Conservation (phyloP, 2,329 filamentous ascomycete genomes). For the Bertia moriformis region DNA sequence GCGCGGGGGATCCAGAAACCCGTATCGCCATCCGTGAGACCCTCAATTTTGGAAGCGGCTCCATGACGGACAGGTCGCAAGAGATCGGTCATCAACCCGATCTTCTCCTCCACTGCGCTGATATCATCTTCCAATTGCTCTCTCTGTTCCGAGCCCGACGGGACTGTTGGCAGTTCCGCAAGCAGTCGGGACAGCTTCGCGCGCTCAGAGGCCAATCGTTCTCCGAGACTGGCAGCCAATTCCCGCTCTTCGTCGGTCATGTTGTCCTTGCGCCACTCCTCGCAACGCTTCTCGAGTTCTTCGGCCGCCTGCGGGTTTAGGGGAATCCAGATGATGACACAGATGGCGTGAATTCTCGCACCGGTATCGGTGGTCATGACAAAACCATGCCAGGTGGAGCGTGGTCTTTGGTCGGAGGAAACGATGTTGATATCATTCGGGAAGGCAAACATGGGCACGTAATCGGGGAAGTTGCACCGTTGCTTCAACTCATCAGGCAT, state of each 20-base stretch:
- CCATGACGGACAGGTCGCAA: conserved; percentile 82
- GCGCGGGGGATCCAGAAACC: conserved; percentile 90
- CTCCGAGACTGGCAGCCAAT: conserved; percentile 77
- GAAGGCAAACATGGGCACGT: conserved; percentile 98
- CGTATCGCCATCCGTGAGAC: conserved; percentile 84
- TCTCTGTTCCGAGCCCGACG: conserved; percentile 66
- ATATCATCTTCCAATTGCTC: conserved; percentile 87
- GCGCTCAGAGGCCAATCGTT: conserved; percentile 72
- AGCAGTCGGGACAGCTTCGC: conserved; percentile 81
- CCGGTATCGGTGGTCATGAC: conserved; percentile 93
- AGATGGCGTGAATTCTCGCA: conserved; percentile 81
- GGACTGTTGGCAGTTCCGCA: conserved; percentile 64
- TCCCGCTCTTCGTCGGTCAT: conserved; percentile 88
- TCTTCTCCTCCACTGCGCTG: conserved; percentile 91
- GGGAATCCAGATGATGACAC: conserved; percentile 83
- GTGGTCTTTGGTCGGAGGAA: conserved; percentile 80
- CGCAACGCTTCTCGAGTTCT: conserved; percentile 68
- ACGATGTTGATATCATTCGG: conserved; percentile 96
- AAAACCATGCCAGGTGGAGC: conserved; percentile 98
- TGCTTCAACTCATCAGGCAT: conserved; percentile 67
- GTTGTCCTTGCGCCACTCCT: conserved; percentile 70
- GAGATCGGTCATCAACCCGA: conserved; percentile 90
- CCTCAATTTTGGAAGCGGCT: conserved; percentile 92
- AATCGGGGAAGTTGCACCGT: conserved; percentile 82
- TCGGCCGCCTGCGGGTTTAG: conserved; percentile 69